Conservation (phyloP, 202 grass and related monocot species). For the Elaeis oleifera region DNA sequence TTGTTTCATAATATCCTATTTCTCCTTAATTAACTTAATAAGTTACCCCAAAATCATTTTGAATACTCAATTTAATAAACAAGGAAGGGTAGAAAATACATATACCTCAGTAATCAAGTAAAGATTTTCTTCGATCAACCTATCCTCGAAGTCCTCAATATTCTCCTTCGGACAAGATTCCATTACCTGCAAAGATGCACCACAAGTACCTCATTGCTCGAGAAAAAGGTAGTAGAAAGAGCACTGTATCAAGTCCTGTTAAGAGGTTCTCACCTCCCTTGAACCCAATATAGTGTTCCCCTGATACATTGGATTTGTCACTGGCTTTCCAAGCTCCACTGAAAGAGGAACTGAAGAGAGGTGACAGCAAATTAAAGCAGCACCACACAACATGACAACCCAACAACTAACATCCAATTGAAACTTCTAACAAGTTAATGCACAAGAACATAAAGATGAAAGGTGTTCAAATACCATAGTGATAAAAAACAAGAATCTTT, state of each 20-base stretch:
- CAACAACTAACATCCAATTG: no score
- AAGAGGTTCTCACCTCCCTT: constrained; percentile 32
- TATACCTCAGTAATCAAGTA: constrained; percentile 68
- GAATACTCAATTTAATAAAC: no score
- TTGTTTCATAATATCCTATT: no score
- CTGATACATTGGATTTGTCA: constrained; percentile 59
- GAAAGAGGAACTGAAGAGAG: constrained; percentile 35
- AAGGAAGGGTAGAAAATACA: background rate
- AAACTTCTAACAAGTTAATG: no score
- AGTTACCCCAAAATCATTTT: no score
- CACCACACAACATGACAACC: no score
- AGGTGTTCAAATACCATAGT: no score
- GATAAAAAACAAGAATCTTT: no score
- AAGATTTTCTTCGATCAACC: constrained; percentile 68
- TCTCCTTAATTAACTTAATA: no score
- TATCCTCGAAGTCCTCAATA: constrained; percentile 41
- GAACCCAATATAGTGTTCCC: constrained; percentile 9
- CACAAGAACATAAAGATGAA: no score
- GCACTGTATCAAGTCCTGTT: background rate
- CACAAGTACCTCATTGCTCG: no score
- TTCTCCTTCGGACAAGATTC: constrained; percentile 56
- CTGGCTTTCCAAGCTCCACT: constrained; percentile 49
- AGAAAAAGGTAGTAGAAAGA: background rate
- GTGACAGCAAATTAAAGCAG: no score
- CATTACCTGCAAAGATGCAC: constrained; percentile 44